Base-by-base conservation (phyloP, 306 rosid genomes). In the Potentilla sterilis region DNA sequence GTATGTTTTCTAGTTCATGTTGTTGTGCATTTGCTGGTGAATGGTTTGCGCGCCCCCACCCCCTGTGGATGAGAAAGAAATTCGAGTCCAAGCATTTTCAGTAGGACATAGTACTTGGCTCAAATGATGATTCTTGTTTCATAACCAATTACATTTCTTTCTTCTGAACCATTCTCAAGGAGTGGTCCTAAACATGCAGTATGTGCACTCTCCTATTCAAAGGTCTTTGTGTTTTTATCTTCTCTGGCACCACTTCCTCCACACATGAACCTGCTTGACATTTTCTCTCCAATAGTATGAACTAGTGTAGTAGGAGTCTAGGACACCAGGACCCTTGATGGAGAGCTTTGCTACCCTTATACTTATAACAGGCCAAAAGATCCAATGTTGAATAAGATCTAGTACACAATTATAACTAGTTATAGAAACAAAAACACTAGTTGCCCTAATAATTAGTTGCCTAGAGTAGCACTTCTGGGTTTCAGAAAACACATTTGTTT, bases 101-200 rank as follows among this genome's bases (percentile, higher is more conserved):
- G 84, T 84, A 70, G 86, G 82, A 32, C 83, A 83, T 69, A 48
- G 78, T 75, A 62, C 72, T 43, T 55, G 83, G 76, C 66, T 79
- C 62, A 75, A 79, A 28, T 11, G 78, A 81, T 58, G 65, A 69
- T 42, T 52, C 28, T 41, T 28, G 72, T 61, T 21, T 44, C 40
- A 65, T 28, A 71, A 61, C 67, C 64, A 64, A 48, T 34, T 69
- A 76, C 54, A 42, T 13, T 2, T 34, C 71, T 38, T 12, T 65
- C 48, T 19, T 58, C 61, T 67, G 43, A 82, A 77, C 73, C 83
- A 72, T 65, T 44, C 74, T 63, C 52, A 73, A 14, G 7, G 24
- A 79, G 96, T 88, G 96, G 91, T 86, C 96, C 93, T 59, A 79
- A 47, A 67, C 34, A 59, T 67, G 76, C 44, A 82, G 76, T 14